Percentiles rank a stretch among this genome's conserved stretches.
These are phyloP conservation scores for Metarhizium brunneum DNA, from an alignment of 2,329 filamentous ascomycete genomes.

Conservation along the genomic window DNA sequence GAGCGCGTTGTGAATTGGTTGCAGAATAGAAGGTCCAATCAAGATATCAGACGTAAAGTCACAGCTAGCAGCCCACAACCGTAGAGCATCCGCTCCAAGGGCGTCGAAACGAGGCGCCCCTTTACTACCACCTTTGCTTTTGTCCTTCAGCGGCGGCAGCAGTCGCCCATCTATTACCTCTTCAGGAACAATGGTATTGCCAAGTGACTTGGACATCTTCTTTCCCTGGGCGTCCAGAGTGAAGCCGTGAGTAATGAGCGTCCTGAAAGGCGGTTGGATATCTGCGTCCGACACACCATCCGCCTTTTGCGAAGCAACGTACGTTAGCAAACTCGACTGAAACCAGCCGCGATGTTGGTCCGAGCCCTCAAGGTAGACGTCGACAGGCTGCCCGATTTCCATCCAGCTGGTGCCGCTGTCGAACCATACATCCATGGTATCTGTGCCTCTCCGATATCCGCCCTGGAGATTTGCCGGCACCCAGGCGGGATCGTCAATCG, in stretches of 20 bases:
- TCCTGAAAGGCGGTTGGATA: slow-evolving; percentile 62
- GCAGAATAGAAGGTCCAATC: slow-evolving; percentile 69
- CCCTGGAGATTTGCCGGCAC: slow-evolving; percentile 54
- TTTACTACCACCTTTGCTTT: slow-evolving; percentile 33
- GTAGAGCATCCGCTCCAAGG: slow-evolving; percentile 77
- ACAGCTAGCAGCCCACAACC: slow-evolving; percentile 84
- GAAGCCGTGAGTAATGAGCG: slow-evolving; percentile 91
- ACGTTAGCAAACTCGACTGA: slow-evolving; percentile 86
- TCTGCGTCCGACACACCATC: slow-evolving; percentile 17
- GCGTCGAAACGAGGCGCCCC: slow-evolving; percentile 45
- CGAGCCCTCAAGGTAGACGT: slow-evolving; percentile 87
- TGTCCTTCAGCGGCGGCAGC: slow-evolving; percentile 58
- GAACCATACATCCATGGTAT: slow-evolving; percentile 99
- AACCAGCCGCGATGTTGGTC: slow-evolving; percentile 99
- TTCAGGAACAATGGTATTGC: slow-evolving; percentile 73
- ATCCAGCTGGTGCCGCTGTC: slow-evolving; percentile 95
- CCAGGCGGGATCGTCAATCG: slow-evolving; percentile 67
- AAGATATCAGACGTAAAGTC: slow-evolving; percentile 86
- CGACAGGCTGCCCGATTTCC: slow-evolving; percentile 48
- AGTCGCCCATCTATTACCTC: slow-evolving; percentile 81
- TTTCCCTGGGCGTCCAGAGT: slow-evolving; percentile 81
- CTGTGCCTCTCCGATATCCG: slow-evolving; percentile 64
- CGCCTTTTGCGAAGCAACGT: slow-evolving; percentile 54
- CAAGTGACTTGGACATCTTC: slow-evolving; percentile 97
- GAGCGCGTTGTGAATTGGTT: slow-evolving; percentile 64